phyloP scores from a whole-genome alignment of 352 stramenopile genomes.

The Globisporangium acanthophoron region DNA sequence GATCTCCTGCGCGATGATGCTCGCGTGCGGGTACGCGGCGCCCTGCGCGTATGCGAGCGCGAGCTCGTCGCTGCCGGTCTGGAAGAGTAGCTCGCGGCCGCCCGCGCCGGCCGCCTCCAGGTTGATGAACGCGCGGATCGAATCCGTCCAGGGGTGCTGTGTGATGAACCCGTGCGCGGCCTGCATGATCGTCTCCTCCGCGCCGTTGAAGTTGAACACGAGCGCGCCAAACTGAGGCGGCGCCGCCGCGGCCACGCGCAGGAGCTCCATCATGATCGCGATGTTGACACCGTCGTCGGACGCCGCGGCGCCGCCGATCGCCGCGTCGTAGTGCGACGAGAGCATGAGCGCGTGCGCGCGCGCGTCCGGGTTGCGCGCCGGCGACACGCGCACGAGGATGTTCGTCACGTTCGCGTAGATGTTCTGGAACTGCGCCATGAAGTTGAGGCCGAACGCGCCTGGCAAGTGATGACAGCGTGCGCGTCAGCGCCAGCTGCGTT shows the following conservation, averaged over 20 bases:
- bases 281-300: conserved; percentile 80
- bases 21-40: conserved; percentile 66
- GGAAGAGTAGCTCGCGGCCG: conserved; percentile 69
- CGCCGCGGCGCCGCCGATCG: conserved; percentile 57
- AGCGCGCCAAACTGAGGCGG: conserved; percentile 44
- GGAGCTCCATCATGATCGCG: conserved; percentile 73
- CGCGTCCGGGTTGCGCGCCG: conserved; percentile 17
- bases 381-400: conserved; percentile 61
- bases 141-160: conserved; percentile 64
- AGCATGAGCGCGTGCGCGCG: conserved; percentile 57
- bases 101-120: conserved; percentile 66
- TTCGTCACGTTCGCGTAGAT: conserved; percentile 85
- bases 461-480: not conserved
- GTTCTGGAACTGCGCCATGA: conserved; percentile 78
- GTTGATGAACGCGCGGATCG: conserved; percentile 76
- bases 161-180: conserved; percentile 78
- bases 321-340: conserved; percentile 77
- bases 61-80: conserved; percentile 72
- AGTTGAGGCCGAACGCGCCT: conserved; percentile 70
- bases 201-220: conserved; percentile 82
- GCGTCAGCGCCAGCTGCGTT: too few species aligned
- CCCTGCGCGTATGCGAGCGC: conserved; percentile 64
- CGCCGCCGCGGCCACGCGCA: conserved; percentile 36
- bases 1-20: conserved; percentile 72
- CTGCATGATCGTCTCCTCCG: conserved; percentile 77